A percentile compares a stretch with the other conserved stretches of the same genome.
phyloP scores from a whole-genome alignment of 257 asterid species.

The Jasminum sambac region DNA sequence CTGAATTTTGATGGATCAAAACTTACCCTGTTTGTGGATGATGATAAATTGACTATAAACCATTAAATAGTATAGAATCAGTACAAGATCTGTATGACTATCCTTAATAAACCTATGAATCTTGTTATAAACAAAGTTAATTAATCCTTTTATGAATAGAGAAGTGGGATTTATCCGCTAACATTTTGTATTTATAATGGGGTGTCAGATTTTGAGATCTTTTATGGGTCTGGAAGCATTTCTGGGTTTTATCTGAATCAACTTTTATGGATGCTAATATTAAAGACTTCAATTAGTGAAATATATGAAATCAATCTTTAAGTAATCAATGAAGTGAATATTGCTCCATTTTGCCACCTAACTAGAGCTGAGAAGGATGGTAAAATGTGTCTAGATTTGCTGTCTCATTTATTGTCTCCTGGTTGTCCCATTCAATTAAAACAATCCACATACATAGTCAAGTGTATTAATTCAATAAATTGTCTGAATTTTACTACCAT shows the following conservation, averaged over 20 bases:
- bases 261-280: not conserved
- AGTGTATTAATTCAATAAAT: not conserved
- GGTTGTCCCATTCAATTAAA: too few relatives aligned
- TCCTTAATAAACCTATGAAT: conserved; percentile 16
- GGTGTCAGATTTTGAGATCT: not conserved
- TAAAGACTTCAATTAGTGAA: not conserved
- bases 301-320: not conserved
- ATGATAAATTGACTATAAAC: conserved; percentile 6
- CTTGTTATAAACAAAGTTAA: not conserved
- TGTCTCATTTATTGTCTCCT: too few relatives aligned
- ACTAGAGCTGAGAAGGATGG: too few relatives aligned
- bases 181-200: not conserved
- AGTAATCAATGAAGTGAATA: not conserved
- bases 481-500: conserved; percentile 1
- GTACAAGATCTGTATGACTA: not conserved
- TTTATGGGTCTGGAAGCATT: not conserved
- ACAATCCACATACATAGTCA: too few relatives aligned
- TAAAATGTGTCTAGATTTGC: too few relatives aligned
- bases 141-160: too few relatives aligned
- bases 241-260: not conserved
- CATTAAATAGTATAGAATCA: conserved; percentile 6
- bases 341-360: too few relatives aligned
- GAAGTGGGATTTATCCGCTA: too few relatives aligned
- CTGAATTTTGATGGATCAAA: not conserved
- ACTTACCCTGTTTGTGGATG: conserved; percentile 16